phyloP scores from a whole-genome alignment of 106 monocot genomes.

The Acanthochlamys bracteata region DNA sequence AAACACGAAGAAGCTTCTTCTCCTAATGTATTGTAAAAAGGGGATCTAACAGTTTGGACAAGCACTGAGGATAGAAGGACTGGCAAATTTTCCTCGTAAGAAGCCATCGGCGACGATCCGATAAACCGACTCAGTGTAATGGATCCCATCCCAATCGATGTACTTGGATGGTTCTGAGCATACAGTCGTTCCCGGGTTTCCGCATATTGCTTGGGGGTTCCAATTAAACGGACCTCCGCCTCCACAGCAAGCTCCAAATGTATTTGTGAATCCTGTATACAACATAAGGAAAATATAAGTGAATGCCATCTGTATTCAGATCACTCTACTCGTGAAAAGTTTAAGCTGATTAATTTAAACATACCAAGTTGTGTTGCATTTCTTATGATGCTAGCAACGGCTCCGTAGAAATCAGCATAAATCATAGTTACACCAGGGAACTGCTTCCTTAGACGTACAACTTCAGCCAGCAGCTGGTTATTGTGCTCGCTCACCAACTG shows the following conservation, averaged over 20 bases:
- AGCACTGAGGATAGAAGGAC: background rate
- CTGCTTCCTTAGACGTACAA: background rate
- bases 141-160: conserved; percentile 33
- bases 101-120: conserved; percentile 14
- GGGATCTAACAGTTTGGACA: background rate
- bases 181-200: conserved; percentile 2
- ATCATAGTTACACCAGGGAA: conserved; percentile 9
- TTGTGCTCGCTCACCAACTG: conserved; percentile 28
- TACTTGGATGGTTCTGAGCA: conserved; percentile 26
- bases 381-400: background rate
- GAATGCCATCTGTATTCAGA: too few species aligned
- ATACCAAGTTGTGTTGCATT: background rate
- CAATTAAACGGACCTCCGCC: conserved; percentile 37
- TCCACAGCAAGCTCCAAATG: conserved; percentile 44
- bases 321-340: too few species aligned
- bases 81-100: conserved; percentile 6
- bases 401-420: conserved; percentile 21
- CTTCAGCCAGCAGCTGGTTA: conserved; percentile 1
- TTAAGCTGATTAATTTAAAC: too few species aligned
- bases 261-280: conserved; percentile 24
- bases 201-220: conserved; percentile 9
- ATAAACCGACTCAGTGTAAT: conserved; percentile 31
- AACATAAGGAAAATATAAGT: background rate
- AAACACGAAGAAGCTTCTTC: too few species aligned
- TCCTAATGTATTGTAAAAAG: too few species aligned